Base-by-base conservation (phyloP, 2,329 filamentous ascomycete species). In the Scedosporium apiospermum region DNA sequence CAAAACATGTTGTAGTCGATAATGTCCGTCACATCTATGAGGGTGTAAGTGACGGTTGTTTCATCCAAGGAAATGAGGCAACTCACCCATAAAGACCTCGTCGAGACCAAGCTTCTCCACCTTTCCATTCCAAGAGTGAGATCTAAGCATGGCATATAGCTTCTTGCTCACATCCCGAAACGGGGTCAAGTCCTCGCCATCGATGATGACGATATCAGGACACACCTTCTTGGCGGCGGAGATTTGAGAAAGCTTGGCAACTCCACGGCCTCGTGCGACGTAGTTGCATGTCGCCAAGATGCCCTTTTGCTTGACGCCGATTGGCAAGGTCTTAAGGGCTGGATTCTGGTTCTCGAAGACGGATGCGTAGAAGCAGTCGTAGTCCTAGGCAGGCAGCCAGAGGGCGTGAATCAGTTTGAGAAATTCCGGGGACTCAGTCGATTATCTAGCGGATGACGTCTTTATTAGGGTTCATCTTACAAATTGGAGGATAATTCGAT, bases 251-350 rank as follows among this genome's bases (percentile, higher is more conserved):
- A 98, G 81, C 77, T 99, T 98, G 73, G 83, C 80, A 62, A 93
- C 80, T 62, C 85, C 86, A n/a, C 76, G 82, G 60, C 85, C 78
- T 42, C 93, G 86, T 23, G 93, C 93, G 71, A 90, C 90, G 74
- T 98, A 98, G 76, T 98, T 98, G 81, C 91, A 96, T 4, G 92
- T 96, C 23, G 93, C 91, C 49, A 95, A 81, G 62, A 97, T 96
- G 72, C 92, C 90, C 75, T 97, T 97, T 75, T 97, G 93, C 74
- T 93, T 90, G 64, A 96, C 86, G 42, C 91, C 93, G 41, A 98
- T 78, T 6, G 92, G 91, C 18, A 89, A 76, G 1, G 82, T 80
- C 70, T 86, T 91, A 63, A 97, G 78, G 2, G 81, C 78, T 0
- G 92, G 91, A 66, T 89, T 86, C 71, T 89, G 88, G 66, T 88